Percentiles rank a stretch among this genome's conserved stretches.
Conservation (phyloP, 768 basidiomycete species). For the Sistotremastrum suecicum region DNA sequence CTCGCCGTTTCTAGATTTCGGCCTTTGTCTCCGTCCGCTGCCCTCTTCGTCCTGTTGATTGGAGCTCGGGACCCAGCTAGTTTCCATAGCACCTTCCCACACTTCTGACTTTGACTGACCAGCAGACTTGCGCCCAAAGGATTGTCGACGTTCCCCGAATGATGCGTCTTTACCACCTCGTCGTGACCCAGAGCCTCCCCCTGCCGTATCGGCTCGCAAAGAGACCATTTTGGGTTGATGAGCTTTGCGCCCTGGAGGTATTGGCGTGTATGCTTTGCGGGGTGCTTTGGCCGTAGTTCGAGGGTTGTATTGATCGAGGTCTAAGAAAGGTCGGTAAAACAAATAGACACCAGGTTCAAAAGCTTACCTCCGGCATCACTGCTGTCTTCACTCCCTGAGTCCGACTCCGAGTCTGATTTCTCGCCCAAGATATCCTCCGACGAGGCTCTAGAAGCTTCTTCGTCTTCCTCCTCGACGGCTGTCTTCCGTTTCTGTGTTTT, state of each 20-base stretch:
- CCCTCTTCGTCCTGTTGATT: conserved; percentile 9
- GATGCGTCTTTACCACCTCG: conserved; percentile 7
- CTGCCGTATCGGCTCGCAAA: neutral
- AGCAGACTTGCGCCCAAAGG: neutral
- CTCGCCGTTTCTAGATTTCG: conserved; percentile 43
- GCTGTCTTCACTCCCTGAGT: conserved; percentile 33
- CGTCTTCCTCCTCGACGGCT: conserved; percentile 80
- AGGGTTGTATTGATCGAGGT: conserved; percentile 1
- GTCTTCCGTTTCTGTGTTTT: conserved; percentile 35
- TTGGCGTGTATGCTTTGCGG: neutral
- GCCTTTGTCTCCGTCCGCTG: conserved; percentile 19
- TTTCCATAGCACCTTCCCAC: conserved; percentile 60
- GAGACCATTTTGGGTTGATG: neutral
- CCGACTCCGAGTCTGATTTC: conserved; percentile 15
- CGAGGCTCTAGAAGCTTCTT: conserved; percentile 63
- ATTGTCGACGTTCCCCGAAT: conserved; percentile 6
- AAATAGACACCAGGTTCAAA: neutral
- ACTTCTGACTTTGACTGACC: neutral
- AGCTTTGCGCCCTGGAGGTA: neutral
- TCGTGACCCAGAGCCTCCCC: conserved; percentile 1
- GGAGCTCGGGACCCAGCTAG: conserved; percentile 47
- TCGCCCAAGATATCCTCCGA: conserved; percentile 35
- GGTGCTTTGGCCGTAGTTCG: neutral
- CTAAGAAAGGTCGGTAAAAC: neutral
- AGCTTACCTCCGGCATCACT: conserved; percentile 42